A percentile compares a stretch with the other conserved stretches of the same genome.
These are phyloP conservation scores for Solanum virginianum DNA, from an alignment of 257 asterid genomes.

Conservation along the genomic window DNA sequence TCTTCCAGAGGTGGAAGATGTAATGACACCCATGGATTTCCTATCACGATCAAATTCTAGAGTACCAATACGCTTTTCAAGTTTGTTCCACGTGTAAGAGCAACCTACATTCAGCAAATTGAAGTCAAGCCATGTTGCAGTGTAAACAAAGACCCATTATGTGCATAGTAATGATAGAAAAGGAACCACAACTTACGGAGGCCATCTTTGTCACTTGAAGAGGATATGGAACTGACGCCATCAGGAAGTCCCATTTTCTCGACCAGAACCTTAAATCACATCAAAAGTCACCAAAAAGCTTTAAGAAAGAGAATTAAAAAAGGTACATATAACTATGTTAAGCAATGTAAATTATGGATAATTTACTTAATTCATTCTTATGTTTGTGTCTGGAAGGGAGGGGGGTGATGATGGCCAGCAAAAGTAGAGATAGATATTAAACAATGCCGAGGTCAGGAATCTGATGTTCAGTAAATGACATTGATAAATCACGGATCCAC, in stretches of 20 bases:
- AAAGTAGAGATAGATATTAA: not conserved
- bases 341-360: not conserved
- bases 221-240: conserved; percentile 34
- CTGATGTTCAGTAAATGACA: not conserved
- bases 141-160: not conserved
- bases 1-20: conserved; percentile 47
- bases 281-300: not conserved
- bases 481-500: not conserved
- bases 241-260: conserved; percentile 95
- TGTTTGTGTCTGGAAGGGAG: not conserved
- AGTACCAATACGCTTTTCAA: conserved; percentile 81
- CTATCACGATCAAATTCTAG: conserved; percentile 98
- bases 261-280: conserved; percentile 62
- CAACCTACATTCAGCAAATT: conserved; percentile 38
- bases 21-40: conserved; percentile 97
- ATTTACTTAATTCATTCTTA: not conserved
- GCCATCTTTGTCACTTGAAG: conserved; percentile 42
- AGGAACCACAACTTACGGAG: conserved; percentile 44
- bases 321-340: not conserved
- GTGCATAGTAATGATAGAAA: not conserved
- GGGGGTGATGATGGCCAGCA: not conserved
- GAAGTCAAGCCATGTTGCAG: conserved; percentile 10
- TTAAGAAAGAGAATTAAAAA: not conserved
- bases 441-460: not conserved
- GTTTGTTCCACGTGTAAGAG: conserved; percentile 57